phyloP scores from a whole-genome alignment of 805 yeast genomes.

The Suhomyces prunicola region DNA sequence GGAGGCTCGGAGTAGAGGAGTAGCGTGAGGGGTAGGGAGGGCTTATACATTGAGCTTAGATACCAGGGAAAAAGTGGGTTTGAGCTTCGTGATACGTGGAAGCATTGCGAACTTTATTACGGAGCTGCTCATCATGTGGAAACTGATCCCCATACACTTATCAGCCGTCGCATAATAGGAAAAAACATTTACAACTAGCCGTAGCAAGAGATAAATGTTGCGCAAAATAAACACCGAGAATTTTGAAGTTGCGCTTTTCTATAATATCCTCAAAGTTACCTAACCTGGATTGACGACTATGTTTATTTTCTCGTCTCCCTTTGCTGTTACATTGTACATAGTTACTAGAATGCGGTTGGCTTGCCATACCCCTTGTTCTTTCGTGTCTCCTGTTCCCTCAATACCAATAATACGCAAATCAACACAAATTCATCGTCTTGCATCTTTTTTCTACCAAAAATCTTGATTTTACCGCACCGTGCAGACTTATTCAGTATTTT shows the following conservation, averaged over 20 bases:
- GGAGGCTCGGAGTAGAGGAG: neutral
- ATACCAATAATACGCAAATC: constrained; percentile 22
- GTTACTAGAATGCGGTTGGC: neutral
- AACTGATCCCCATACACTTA: neutral
- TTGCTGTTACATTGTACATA: neutral
- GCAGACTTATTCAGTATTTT: constrained; percentile 18
- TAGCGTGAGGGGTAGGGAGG: neutral
- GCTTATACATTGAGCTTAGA: neutral
- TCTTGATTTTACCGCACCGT: constrained; percentile 21
- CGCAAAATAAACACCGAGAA: neutral
- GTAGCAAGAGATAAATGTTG: neutral
- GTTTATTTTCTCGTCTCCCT: neutral
- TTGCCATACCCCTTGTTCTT: constrained; percentile 27
- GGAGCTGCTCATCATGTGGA: neutral
- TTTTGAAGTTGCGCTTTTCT: neutral
- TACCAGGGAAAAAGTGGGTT: neutral
- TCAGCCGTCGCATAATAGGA: neutral
- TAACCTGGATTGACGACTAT: neutral
- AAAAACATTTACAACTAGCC: neutral
- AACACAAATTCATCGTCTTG: constrained; percentile 20
- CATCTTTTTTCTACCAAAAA: constrained; percentile 11
- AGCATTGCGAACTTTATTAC: neutral
- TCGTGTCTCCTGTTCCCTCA: constrained; percentile 32
- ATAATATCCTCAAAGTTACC: neutral
- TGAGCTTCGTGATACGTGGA: neutral